phyloP scores from a whole-genome alignment of 192 early-diverging fungal genomes.

The Ambispora gerdemannii region DNA sequence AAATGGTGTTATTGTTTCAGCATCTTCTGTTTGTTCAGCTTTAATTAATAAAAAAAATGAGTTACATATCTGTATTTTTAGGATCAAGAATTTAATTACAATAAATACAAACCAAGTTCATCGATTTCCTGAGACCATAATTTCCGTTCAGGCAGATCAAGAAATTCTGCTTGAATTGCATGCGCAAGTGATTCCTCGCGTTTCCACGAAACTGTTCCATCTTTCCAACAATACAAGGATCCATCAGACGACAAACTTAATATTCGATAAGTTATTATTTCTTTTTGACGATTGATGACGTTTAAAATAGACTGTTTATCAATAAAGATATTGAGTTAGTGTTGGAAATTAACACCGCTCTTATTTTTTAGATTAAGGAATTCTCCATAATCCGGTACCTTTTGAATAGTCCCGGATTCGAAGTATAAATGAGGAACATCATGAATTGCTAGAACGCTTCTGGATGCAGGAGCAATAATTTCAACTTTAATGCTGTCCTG shows the following conservation, averaged over 20 bases:
- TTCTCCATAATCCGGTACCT: slow-evolving; percentile 24
- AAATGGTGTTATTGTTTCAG: slow-evolving; percentile 47
- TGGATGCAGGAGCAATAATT: background rate
- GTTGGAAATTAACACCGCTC: slow-evolving; percentile 31
- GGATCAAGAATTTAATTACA: background rate
- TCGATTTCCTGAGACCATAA: slow-evolving; percentile 64
- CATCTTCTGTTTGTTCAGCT: slow-evolving; percentile 50
- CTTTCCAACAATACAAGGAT: slow-evolving; percentile 52
- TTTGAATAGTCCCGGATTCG: background rate
- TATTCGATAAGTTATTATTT: slow-evolving; percentile 37
- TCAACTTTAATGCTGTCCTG: slow-evolving; percentile 5
- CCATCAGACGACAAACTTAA: slow-evolving; percentile 61
- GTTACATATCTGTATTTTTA: background rate
- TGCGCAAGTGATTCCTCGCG: slow-evolving; percentile 83
- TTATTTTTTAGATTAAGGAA: slow-evolving; percentile 29
- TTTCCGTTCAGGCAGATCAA: slow-evolving; percentile 77
- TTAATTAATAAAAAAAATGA: background rate
- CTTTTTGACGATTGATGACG: slow-evolving; percentile 38
- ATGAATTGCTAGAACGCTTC: background rate
- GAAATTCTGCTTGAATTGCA: slow-evolving; percentile 62
- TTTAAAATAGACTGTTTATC: slow-evolving; percentile 28
- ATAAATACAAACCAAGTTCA: slow-evolving; percentile 51
- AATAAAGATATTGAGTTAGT: slow-evolving; percentile 29
- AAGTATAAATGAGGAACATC: background rate
- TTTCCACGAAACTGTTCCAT: slow-evolving; percentile 60